Evolutionary conservation across 73 alveolate species (phyloP).

Genomic region (Paramecium octaurelia): DNA sequence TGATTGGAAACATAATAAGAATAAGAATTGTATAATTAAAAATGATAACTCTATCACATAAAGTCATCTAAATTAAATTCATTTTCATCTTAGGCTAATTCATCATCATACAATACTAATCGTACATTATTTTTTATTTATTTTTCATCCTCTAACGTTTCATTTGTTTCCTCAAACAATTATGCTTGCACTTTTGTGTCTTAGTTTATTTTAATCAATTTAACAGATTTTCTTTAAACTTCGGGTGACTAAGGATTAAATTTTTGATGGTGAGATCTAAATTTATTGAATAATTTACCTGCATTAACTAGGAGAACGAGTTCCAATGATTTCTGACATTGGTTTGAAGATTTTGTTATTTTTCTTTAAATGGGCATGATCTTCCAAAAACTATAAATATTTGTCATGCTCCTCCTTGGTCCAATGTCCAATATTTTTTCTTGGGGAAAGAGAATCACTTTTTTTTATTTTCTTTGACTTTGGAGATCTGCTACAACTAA

Average conservation of each 20-base stretch:
- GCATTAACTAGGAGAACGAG: constrained; percentile 52
- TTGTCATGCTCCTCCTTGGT: constrained; percentile 30
- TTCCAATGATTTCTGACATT: constrained; percentile 37
- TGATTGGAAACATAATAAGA: neutral
- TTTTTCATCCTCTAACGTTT: neutral
- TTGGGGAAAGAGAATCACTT: neutral
- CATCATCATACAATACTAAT: neutral
- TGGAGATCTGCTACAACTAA: neutral
- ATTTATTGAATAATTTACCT: neutral
- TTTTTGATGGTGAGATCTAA: constrained; percentile 3
- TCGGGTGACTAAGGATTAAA: neutral
- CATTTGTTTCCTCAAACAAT: neutral
- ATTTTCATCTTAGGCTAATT: neutral
- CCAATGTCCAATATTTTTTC: constrained; percentile 41
- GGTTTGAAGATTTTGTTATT: constrained; percentile 34
- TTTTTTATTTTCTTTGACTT: neutral
- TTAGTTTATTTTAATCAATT: neutral
- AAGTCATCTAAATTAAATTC: neutral
- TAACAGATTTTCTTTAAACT: neutral
- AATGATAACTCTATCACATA: neutral
- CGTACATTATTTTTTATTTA: neutral
- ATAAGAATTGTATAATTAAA: neutral
- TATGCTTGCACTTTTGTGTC: neutral
- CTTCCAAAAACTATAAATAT: constrained; percentile 8
- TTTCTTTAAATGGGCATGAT: constrained; percentile 9